phyloP scores from a whole-genome alignment of 768 basidiomycete species.

The Mycena vitilis region DNA sequence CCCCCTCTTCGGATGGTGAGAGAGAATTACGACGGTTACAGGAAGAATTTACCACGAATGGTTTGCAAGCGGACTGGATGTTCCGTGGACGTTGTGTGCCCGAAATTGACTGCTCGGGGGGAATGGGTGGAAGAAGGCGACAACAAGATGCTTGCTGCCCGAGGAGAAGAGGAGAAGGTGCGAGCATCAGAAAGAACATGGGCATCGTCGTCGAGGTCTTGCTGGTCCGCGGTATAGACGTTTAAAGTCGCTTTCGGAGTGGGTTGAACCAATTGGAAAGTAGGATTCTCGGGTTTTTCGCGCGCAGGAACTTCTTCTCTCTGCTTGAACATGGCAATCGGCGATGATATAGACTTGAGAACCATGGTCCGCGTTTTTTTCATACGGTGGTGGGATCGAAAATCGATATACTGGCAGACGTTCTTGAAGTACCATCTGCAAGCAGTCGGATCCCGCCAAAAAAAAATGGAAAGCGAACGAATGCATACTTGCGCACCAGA shows the following conservation, averaged over 20 bases:
- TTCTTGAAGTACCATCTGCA: constrained; percentile 55
- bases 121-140: constrained; percentile 34
- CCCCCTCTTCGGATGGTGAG: constrained; percentile 30
- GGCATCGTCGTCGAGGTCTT: constrained; percentile 27
- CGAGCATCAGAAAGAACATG: constrained; percentile 41
- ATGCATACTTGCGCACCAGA: constrained; percentile 64
- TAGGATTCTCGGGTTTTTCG: constrained; percentile 25
- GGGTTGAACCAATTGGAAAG: constrained; percentile 33
- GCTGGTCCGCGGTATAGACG: constrained; percentile 7
- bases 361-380: constrained; percentile 44
- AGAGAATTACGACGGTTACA: neutral
- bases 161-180: constrained; percentile 50
- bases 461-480: neutral
- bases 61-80: constrained; percentile 30
- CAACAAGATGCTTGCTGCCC: constrained; percentile 40
- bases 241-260: constrained; percentile 40
- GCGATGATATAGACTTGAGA: constrained; percentile 49
- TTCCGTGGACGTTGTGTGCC: constrained; percentile 27
- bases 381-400: constrained; percentile 33
- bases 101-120: constrained; percentile 26
- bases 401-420: constrained; percentile 54
- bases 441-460: constrained; percentile 6
- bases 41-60: constrained; percentile 27
- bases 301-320: constrained; percentile 27
- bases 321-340: constrained; percentile 38